phyloP scores from a whole-genome alignment of 768 basidiomycete species.

The Lentinula edodes region DNA sequence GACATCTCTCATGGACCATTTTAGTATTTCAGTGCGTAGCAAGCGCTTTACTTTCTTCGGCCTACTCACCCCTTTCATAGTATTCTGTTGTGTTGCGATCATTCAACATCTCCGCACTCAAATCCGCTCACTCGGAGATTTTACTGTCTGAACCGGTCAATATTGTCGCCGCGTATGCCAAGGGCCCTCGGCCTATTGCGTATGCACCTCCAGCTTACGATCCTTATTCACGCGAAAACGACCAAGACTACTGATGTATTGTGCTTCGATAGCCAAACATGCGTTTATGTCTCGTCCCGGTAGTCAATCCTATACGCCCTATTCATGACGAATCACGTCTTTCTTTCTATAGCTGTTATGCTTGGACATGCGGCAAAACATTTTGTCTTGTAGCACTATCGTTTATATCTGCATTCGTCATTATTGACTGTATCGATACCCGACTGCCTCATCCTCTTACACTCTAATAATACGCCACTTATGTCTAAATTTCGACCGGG shows the following conservation, averaged over 20 bases:
- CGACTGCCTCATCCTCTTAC: neutral
- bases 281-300: neutral
- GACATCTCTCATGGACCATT: slow-evolving; percentile 43
- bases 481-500: neutral
- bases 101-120: slow-evolving; percentile 34
- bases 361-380: neutral
- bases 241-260: neutral
- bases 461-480: neutral
- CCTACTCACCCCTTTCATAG: slow-evolving; percentile 18
- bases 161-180: slow-evolving; percentile 45
- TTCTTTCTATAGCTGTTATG: neutral
- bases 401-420: neutral
- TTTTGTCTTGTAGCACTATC: neutral
- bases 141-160: slow-evolving; percentile 46
- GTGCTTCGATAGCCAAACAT: neutral
- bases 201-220: slow-evolving; percentile 50
- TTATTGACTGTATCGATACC: neutral
- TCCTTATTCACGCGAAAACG: neutral
- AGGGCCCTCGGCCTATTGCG: slow-evolving; percentile 42
- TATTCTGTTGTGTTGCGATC: slow-evolving; percentile 43
- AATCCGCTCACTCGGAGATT: slow-evolving; percentile 26
- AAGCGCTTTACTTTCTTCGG: slow-evolving; percentile 3
- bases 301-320: neutral
- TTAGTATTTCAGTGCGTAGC: slow-evolving; percentile 44
- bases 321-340: slow-evolving; percentile 1